Evolutionary conservation across 352 stramenopile genomes (phyloP), one percentile per base, ranked within the genome.

Genomic region (Phytophthora palmivora): DNA sequence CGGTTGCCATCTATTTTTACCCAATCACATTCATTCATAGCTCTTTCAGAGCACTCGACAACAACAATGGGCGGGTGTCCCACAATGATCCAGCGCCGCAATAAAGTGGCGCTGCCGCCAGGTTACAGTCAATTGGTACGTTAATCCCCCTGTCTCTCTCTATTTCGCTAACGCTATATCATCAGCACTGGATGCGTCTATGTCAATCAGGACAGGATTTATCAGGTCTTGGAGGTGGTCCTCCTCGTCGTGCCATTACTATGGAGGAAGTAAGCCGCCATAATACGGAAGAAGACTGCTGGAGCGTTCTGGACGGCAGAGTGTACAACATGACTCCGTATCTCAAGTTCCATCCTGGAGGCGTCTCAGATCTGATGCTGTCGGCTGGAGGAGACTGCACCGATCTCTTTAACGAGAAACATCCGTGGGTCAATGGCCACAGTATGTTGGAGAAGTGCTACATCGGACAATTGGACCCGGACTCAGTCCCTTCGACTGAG

Each of bases 261-360:
- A 82, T 91, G 63, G 70, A 87, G 12, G 95, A 99, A 78, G 78
- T 99, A 24, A 63, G 54, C 44, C 48, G 49, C 24, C 97, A 99
- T 76, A 89, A 89, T 43, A 90, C 82, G 1, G 63, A 94, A 44
- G 71, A 96, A 19, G 97, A 99, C 72, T 97, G 86, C 62, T 99
- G 97, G 97, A 97, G 88, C 12, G 82, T 98, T 10, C 65, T 98
- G 18, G 78, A 95, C 28, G 93, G 92, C 6, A 95, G 96, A 48
- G 96, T 95, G 45, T 96, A 99, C 79, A 98, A 99, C 81, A 84
- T 99, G 49, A 97, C 93, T 32, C 88, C 95, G 8, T 99, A 99
- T 83, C 74, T 99, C 47, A 82, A 89, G 52, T 99, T 98, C 78
- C 97, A 99, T 79, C 97, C 97, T 3, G 97, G 97, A n/a, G 97